phyloP scores from a whole-genome alignment of 2,329 filamentous ascomycete species.

The Ophiocordyceps camponoti-floridani region DNA sequence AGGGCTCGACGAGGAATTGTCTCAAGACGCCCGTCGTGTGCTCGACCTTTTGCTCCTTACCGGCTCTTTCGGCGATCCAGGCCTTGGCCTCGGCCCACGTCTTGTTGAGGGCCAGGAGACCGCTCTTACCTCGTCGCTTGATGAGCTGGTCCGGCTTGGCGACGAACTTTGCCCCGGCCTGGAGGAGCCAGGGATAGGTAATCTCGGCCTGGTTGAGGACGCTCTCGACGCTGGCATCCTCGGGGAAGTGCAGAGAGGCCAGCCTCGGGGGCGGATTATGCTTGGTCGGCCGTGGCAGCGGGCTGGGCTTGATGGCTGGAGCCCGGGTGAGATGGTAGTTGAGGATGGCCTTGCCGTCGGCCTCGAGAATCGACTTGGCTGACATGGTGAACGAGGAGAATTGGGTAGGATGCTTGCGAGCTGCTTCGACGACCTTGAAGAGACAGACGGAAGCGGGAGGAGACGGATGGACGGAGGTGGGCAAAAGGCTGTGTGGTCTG shows the following conservation, averaged over 20 bases:
- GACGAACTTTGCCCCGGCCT: constrained; percentile 74
- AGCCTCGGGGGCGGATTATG: constrained; percentile 90
- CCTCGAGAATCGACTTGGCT: constrained; percentile 91
- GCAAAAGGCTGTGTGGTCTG: too few species aligned
- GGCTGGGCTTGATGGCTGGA: constrained; percentile 92
- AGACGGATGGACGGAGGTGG: too few species aligned
- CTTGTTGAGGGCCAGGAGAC: constrained; percentile 92
- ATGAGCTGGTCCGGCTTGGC: constrained; percentile 99
- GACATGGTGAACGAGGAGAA: too few species aligned
- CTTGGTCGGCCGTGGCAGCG: constrained; percentile 64
- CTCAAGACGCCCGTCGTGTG: constrained; percentile 73
- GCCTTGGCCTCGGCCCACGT: constrained; percentile 83
- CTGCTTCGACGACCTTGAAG: too few species aligned
- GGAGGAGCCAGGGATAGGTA: constrained; percentile 90
- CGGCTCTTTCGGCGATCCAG: constrained; percentile 84
- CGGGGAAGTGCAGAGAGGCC: constrained; percentile 82
- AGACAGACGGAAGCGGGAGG: too few species aligned
- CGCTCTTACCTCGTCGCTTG: constrained; percentile 98
- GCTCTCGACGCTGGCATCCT: constrained; percentile 64
- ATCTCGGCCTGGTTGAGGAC: constrained; percentile 90
- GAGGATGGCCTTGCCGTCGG: constrained; percentile 99
- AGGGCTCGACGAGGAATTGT: constrained; percentile 95
- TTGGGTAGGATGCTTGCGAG: constrained; percentile 9
- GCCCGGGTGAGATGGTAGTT: constrained; percentile 99
- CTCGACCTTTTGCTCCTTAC: constrained; percentile 88